Evolutionary conservation across 129 eudicot genomes (phyloP), one percentile per base, ranked within the genome.

Genomic region (Glebionis coronaria): DNA sequence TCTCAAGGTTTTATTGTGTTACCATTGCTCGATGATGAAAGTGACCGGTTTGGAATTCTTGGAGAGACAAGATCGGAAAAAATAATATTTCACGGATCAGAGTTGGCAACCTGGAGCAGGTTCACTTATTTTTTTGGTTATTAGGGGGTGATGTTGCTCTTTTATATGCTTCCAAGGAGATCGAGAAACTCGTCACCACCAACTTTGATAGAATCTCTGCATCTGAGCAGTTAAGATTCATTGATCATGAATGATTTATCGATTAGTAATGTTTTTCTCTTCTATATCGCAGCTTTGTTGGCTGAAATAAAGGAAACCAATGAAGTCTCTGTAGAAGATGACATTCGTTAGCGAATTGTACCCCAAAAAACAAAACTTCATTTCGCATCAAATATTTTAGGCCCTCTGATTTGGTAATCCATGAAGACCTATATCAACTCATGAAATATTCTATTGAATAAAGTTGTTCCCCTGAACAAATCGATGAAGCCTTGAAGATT

Each of bases 221-320:
- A 19, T 44, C 50, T 56, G 15, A 38, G 35, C 68, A 63, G 12
- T 29, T 16, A 18, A 28, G 28, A n/a, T 27, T 67, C n/a, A 0
- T 9, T 29, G 20, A 47, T 66, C 5, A 15, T 38, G 5, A 27
- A 16, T 40, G 19, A 23, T 64, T 19, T 65, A 23, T 23, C 2
- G 25, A 56, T 11, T 47, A 19, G 68, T 72, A 49, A 49, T 42
- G 28, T 14, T 63, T 67, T 73, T 45, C 29, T 44, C 20, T 56
- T 59, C 19, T 5, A 58, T 66, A 25, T 68, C 78, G 74, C 85
- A 93, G 98, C 90, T 9, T 81, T 93, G 63, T 68, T 93, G 60
- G 87, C 95, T 38, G 98, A 93, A 68, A 87, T 93, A 61, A 88
- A 86, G 82, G 98, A 93, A 71, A 84, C 83, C 65, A 83, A 85